Evolutionary conservation across 768 basidiomycete genomes (phyloP), one percentile per base, ranked within the genome.

Genomic region (Hypholoma sublateritium): DNA sequence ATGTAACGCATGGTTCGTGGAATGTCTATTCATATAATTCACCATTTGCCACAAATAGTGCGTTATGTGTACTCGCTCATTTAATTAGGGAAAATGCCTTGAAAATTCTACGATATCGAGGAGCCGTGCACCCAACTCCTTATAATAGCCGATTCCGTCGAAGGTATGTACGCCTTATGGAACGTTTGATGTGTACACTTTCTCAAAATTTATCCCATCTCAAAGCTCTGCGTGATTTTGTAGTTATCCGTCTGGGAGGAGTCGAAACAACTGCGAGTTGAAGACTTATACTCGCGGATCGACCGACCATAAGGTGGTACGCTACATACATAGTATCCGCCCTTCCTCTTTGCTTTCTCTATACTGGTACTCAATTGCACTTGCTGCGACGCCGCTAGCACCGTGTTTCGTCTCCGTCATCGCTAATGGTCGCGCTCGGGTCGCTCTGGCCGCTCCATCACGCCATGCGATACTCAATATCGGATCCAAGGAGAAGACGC

Each of bases 71-170:
- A 89, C 65, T 69, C 80, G 12, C n/a, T 69, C 84, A 36, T 77
- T 89, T 70, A 77, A 88, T 68, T 88, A 80, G 60, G 88, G 88
- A 34, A 77, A 87, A 67, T 82, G 84, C 67, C 70, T 84, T 57
- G 68, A 79, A 46, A 79, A 72, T 21, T 69, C 75, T 47, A 60
- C 72, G 14, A 67, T 28, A 28, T 7, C 47, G 74, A 69, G 5
- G 67, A 70, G 25, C 86, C 88, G 0, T 90, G 79, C 71, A 73
- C 88, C 42, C 88, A 90, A 63, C 70, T 90, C 14, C 75, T 86
- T 41, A 77, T 86, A 0, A 73, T 75, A 8, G 88, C 88, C 50
- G 72, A 82, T 60, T 64, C 71, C 25, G 62, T 74, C 4, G 68
- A 77, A 72, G 72, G 79, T 76, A 13, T n/a, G 59, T 44, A 39